These are phyloP conservation scores for Eimeria tenella DNA, from an alignment of 169 alveolate species.

Conservation along the genomic window DNA sequence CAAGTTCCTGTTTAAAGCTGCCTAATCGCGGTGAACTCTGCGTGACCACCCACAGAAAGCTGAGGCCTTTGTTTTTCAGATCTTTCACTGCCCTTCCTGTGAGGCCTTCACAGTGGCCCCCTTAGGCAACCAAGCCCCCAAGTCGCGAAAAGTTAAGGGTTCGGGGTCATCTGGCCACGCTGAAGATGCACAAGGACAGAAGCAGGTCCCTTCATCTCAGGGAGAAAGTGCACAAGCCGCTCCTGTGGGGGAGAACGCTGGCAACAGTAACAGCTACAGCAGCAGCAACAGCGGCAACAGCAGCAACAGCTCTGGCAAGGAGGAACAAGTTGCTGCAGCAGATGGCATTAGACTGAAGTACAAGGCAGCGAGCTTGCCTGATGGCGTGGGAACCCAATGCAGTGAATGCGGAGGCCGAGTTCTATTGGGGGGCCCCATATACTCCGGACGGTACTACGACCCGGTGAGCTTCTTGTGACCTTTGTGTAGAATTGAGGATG, in stretches of 20 bases:
- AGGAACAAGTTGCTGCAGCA: constrained; percentile 21
- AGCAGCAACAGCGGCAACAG: not conserved
- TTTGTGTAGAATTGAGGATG: too few relatives aligned
- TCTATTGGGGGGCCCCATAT: constrained; percentile 87
- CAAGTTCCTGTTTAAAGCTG: not conserved
- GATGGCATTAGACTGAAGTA: not conserved
- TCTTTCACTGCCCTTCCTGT: constrained; percentile 33
- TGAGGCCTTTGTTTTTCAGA: not conserved
- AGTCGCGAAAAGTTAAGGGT: not conserved
- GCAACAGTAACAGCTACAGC: not conserved
- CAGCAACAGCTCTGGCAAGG: not conserved
- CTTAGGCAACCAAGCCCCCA: not conserved
- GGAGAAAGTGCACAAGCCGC: not conserved
- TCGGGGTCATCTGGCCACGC: not conserved
- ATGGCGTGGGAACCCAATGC: constrained; percentile 63
- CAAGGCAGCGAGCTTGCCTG: constrained; percentile 62
- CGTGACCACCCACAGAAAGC: not conserved
- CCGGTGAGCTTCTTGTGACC: constrained; percentile 74
- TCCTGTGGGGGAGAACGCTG: not conserved
- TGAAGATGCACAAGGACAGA: not conserved
- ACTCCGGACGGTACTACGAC: constrained; percentile 85
- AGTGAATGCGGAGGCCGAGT: constrained; percentile 75
- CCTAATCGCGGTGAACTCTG: not conserved
- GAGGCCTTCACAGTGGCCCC: constrained; percentile 41
- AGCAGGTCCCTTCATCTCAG: constrained; percentile 12